phyloP scores from a whole-genome alignment of 306 rosid genomes.

The Mimosa bimucronata region DNA sequence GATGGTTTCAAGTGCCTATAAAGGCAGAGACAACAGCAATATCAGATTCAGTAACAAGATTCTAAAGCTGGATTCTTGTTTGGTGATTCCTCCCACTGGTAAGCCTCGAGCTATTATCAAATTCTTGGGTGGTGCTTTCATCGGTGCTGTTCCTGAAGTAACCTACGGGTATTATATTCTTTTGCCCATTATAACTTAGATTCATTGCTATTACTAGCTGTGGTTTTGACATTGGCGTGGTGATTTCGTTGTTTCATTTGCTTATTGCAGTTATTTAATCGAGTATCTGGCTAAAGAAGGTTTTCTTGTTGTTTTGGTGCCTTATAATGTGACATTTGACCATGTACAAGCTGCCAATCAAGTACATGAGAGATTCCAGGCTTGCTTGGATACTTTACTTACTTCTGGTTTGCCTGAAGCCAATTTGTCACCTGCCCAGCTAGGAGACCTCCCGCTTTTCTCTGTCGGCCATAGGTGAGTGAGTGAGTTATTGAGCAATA shows the following conservation, averaged over 20 bases:
- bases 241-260: conserved; percentile 18
- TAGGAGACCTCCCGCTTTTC: conserved; percentile 70
- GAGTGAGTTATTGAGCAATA: conserved; percentile 33
- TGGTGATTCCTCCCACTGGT: conserved; percentile 70
- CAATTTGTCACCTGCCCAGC: conserved; percentile 65
- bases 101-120: conserved; percentile 85
- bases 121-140: conserved; percentile 92
- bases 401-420: conserved; percentile 72
- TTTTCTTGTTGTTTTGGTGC: conserved; percentile 74
- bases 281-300: conserved; percentile 83
- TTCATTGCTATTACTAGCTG: neutral
- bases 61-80: conserved; percentile 61
- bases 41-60: conserved; percentile 36
- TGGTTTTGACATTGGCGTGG: neutral
- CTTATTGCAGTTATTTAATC: conserved; percentile 64
- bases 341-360: conserved; percentile 75
- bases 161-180: conserved; percentile 67
- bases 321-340: conserved; percentile 91
- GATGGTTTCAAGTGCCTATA: conserved; percentile 47
- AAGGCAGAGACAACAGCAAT: conserved; percentile 37
- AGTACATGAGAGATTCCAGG: conserved; percentile 76
- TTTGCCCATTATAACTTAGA: conserved; percentile 4
- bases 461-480: conserved; percentile 95
- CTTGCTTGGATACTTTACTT: conserved; percentile 66
- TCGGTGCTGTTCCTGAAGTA: conserved; percentile 94